Evolutionary conservation across 805 yeast genomes (phyloP).

Genomic region (Isabelozyma heimii): DNA sequence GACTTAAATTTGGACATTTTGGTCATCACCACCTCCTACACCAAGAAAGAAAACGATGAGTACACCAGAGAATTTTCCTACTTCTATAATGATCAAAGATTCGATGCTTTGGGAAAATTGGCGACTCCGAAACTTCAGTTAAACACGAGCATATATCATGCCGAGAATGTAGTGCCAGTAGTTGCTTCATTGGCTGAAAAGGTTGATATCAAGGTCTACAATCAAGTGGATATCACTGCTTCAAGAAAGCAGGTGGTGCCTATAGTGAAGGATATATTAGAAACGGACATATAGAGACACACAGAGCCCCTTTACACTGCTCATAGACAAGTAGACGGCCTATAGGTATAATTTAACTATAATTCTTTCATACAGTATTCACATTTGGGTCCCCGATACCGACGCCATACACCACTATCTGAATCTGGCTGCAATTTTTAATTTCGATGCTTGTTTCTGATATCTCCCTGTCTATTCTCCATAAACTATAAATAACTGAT

Average conservation of each 20-base stretch:
- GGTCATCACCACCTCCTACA: slow-evolving; percentile 38
- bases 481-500: slow-evolving; percentile 19
- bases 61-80: slow-evolving; percentile 37
- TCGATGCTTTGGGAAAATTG: slow-evolving; percentile 15
- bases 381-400: too few species aligned
- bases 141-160: slow-evolving; percentile 20
- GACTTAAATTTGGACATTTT: slow-evolving; percentile 24
- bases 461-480: neutral
- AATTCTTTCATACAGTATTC: neutral
- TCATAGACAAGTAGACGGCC: neutral
- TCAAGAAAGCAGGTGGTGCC: slow-evolving; percentile 91
- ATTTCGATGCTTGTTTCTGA: slow-evolving; percentile 2
- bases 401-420: too few species aligned
- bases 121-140: slow-evolving; percentile 21
- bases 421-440: neutral
- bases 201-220: slow-evolving; percentile 27
- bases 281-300: slow-evolving; percentile 5
- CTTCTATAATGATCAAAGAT: slow-evolving; percentile 13
- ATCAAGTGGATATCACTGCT: slow-evolving; percentile 53
- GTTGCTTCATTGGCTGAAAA: slow-evolving; percentile 5
- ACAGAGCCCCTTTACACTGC: too few species aligned
- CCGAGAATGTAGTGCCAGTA: slow-evolving; percentile 8
- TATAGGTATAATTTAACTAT: neutral
- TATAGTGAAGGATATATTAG: slow-evolving; percentile 31
- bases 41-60: slow-evolving; percentile 25